Evolutionary conservation across 2,329 filamentous ascomycete genomes (phyloP).

Genomic region (Davidsoniella australis): DNA sequence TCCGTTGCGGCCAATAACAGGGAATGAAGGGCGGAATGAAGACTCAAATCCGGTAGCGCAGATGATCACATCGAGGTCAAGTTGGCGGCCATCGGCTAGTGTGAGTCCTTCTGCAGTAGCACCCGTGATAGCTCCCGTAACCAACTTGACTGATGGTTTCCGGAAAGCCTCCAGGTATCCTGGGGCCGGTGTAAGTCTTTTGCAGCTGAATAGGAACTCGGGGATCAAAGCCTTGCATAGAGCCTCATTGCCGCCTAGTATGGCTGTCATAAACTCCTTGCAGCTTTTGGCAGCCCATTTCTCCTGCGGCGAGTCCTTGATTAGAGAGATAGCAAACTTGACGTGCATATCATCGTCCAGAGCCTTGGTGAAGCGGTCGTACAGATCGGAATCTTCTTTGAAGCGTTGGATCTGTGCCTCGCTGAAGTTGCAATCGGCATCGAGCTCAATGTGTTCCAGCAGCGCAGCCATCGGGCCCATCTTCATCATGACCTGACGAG

Average conservation of each 20-base stretch:
- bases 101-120: conserved; percentile 32
- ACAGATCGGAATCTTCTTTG: conserved; percentile 27
- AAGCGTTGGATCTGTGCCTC: conserved; percentile 28
- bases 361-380: conserved; percentile 28
- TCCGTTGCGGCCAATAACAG: conserved; percentile 30
- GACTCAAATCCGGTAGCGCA: conserved; percentile 42
- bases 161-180: conserved; percentile 31
- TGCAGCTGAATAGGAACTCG: conserved; percentile 29
- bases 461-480: conserved; percentile 20
- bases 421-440: conserved; percentile 15
- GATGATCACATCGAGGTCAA: conserved; percentile 37
- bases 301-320: conserved; percentile 26
- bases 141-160: conserved; percentile 30
- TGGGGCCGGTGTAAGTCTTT: conserved; percentile 32
- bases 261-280: conserved; percentile 29
- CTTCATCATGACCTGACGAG: conserved; percentile 19
- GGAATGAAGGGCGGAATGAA: conserved; percentile 34
- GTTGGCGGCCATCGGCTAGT: conserved; percentile 29
- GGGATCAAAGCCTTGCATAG: conserved; percentile 36
- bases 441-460: conserved; percentile 16
- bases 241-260: conserved; percentile 29
- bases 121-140: conserved; percentile 27
- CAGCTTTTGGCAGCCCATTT: conserved; percentile 25
- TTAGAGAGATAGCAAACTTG: conserved; percentile 26
- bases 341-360: conserved; percentile 29